These are phyloP conservation scores for Lithohypha guttulata DNA, from an alignment of 2,329 filamentous ascomycete species.

Conservation along the genomic window DNA sequence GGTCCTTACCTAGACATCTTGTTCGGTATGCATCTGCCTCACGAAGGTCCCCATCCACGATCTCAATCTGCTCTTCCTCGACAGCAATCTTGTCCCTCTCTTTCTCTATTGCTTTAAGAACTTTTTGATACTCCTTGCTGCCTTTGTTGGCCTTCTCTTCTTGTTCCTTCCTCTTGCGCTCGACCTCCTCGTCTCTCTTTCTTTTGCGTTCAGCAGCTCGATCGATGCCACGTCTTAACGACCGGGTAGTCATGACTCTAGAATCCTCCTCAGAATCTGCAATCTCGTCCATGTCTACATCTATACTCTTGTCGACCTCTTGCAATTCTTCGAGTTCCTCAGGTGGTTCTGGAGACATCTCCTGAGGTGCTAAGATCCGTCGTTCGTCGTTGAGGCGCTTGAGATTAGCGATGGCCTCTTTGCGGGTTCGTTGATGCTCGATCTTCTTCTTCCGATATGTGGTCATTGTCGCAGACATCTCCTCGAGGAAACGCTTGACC, in stretches of 20 bases:
- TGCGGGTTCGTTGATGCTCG: slow-evolving; percentile 71
- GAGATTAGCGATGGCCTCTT: slow-evolving; percentile 42
- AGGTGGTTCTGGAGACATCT: slow-evolving; percentile 33
- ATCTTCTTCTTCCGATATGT: slow-evolving; percentile 92
- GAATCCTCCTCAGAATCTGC: slow-evolving; percentile 53
- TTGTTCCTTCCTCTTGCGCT: slow-evolving; percentile 57
- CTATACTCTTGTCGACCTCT: slow-evolving; percentile 37
- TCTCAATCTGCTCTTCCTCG: slow-evolving; percentile 74
- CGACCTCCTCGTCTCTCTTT: slow-evolving; percentile 64
- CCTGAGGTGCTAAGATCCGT: slow-evolving; percentile 38
- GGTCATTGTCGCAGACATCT: slow-evolving; percentile 90
- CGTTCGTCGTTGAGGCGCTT: slow-evolving; percentile 37
- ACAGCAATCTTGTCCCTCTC: slow-evolving; percentile 69
- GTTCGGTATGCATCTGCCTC: slow-evolving; percentile 90
- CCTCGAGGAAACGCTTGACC: slow-evolving; percentile 78
- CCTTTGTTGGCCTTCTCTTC: slow-evolving; percentile 62
- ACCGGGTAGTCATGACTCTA: slow-evolving; percentile 38
- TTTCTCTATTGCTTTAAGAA: slow-evolving; percentile 80
- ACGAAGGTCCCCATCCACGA: slow-evolving; percentile 81
- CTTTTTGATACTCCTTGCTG: slow-evolving; percentile 77
- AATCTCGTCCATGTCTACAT: slow-evolving; percentile 35
- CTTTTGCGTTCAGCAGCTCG: slow-evolving; percentile 61
- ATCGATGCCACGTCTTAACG: slow-evolving; percentile 53
- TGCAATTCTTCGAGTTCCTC: slow-evolving; percentile 37
- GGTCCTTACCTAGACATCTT: slow-evolving; percentile 78